These are phyloP conservation scores for Chalara sp. DNA, from an alignment of 2,329 filamentous ascomycete species.

Conservation along the genomic window DNA sequence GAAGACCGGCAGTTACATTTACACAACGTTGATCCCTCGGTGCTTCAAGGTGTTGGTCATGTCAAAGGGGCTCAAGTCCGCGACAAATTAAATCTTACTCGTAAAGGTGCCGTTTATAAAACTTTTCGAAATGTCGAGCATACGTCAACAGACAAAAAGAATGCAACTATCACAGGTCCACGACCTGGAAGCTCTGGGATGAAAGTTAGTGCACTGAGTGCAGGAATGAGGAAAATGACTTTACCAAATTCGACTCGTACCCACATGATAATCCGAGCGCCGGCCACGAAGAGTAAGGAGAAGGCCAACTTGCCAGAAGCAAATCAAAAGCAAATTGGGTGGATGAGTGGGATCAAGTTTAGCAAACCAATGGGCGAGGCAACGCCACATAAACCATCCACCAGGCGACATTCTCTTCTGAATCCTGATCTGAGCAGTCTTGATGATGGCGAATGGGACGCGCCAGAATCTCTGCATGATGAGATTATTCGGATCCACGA, in stretches of 20 bases:
- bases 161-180: slow-evolving; percentile 55
- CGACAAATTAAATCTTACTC: slow-evolving; percentile 64
- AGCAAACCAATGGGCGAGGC: slow-evolving; percentile 29
- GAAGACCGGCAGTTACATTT: slow-evolving; percentile 77
- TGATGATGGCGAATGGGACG: slow-evolving; percentile 44
- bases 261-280: slow-evolving; percentile 19
- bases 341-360: slow-evolving; percentile 65
- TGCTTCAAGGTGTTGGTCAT: slow-evolving; percentile 65
- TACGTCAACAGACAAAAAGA: slow-evolving; percentile 48
- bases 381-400: slow-evolving; percentile 13
- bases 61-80: slow-evolving; percentile 59
- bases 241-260: slow-evolving; percentile 26
- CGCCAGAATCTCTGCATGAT: slow-evolving; percentile 53
- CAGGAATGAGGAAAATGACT: slow-evolving; percentile 35
- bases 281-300: slow-evolving; percentile 26
- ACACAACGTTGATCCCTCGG: slow-evolving; percentile 61
- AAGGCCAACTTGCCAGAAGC: slow-evolving; percentile 26
- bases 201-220: slow-evolving; percentile 24
- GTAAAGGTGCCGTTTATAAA: slow-evolving; percentile 79
- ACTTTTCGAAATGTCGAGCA: slow-evolving; percentile 73
- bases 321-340: slow-evolving; percentile 53
- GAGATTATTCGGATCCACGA: slow-evolving; percentile 56
- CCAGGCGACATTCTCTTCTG: slow-evolving; percentile 23
- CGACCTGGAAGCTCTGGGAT: slow-evolving; percentile 38
- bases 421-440: slow-evolving; percentile 22